Percentiles rank a stretch among this genome's conserved stretches.
phyloP scores from a whole-genome alignment of 768 basidiomycete genomes.

The Lactarius indigo region DNA sequence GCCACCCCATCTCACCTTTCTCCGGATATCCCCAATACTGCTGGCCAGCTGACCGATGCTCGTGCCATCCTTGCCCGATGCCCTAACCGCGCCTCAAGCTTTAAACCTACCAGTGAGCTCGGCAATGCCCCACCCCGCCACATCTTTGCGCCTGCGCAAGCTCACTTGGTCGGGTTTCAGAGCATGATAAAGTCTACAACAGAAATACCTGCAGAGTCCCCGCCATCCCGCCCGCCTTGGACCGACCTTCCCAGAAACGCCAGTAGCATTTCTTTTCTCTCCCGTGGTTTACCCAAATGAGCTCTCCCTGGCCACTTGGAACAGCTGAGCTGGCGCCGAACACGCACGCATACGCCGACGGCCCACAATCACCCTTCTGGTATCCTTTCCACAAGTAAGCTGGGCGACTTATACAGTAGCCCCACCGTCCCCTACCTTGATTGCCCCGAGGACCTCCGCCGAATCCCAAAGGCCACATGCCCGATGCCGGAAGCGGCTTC shows the following conservation, averaged over 20 bases:
- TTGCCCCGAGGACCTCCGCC: slow-evolving; percentile 69
- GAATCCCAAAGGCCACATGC: slow-evolving; percentile 40
- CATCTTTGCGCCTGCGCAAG: slow-evolving; percentile 35
- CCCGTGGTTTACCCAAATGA: too few relatives aligned
- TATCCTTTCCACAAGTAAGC: slow-evolving; percentile 54
- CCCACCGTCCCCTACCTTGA: slow-evolving; percentile 71
- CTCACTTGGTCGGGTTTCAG: slow-evolving; percentile 81
- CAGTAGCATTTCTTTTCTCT: slow-evolving; percentile 45
- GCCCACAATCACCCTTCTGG: slow-evolving; percentile 29
- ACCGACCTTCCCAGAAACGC: slow-evolving; percentile 78
- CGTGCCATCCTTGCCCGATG: slow-evolving; percentile 72
- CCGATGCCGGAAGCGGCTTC: background rate
- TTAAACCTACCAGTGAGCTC: too few relatives aligned
- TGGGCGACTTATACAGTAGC: slow-evolving; percentile 59
- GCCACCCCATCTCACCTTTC: slow-evolving; percentile 62
- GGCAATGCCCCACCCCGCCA: too few relatives aligned
- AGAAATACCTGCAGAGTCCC: slow-evolving; percentile 49
- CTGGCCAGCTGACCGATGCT: slow-evolving; percentile 46
- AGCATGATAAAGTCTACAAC: slow-evolving; percentile 63
- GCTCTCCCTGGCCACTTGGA: too few relatives aligned
- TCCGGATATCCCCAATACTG: slow-evolving; percentile 70
- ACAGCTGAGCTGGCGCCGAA: slow-evolving; percentile 99
- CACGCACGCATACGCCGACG: slow-evolving; percentile 70
- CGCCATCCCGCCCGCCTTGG: slow-evolving; percentile 75
- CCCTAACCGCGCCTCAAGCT: slow-evolving; percentile 31